Evolutionary conservation across 2,329 filamentous ascomycete species (phyloP).

Genomic region (Decorospora gaudefroyi): DNA sequence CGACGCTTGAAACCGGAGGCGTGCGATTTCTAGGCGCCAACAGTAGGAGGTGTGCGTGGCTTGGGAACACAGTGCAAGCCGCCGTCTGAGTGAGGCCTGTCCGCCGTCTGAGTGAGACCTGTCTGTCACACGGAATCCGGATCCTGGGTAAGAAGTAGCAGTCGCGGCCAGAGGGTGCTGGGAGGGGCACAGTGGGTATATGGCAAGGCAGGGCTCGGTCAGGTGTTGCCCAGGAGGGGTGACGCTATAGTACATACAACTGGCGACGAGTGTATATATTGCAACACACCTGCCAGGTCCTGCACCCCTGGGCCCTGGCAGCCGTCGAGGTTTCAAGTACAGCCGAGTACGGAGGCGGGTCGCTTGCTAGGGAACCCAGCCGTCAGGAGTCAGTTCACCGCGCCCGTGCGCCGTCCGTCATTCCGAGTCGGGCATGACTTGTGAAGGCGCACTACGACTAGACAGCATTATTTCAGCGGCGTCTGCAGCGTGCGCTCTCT

Average conservation of each 20-base stretch:
- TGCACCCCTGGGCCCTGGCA: slow-evolving; percentile 9
- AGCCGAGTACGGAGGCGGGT: slow-evolving; percentile 11
- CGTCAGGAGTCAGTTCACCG: slow-evolving; percentile 17
- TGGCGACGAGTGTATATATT: slow-evolving; percentile 13
- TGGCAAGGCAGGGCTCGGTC: neutral
- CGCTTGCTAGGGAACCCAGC: slow-evolving; percentile 8
- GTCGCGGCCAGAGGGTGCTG: slow-evolving; percentile 3
- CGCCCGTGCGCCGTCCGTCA: slow-evolving; percentile 14
- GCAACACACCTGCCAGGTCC: slow-evolving; percentile 8
- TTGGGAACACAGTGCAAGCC: slow-evolving; percentile 23
- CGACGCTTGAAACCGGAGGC: slow-evolving; percentile 39
- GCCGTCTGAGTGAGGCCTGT: slow-evolving; percentile 28
- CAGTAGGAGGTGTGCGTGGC: slow-evolving; percentile 28
- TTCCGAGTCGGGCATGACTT: slow-evolving; percentile 4
- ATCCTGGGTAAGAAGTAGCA: slow-evolving; percentile 3
- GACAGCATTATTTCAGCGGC: no score
- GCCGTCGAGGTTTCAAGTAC: slow-evolving; percentile 22
- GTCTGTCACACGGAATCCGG: slow-evolving; percentile 19
- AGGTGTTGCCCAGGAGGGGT: slow-evolving; percentile 7
- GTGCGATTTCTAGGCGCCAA: slow-evolving; percentile 34
- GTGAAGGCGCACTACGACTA: slow-evolving; percentile 16
- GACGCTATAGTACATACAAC: slow-evolving; percentile 8
- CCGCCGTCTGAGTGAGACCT: slow-evolving; percentile 28
- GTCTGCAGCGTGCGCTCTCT: slow-evolving; percentile 8
- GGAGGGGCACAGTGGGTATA: slow-evolving; percentile 3